These are phyloP conservation scores for Posidonia oceanica DNA, from an alignment of 116 monocot species.

Conservation along the genomic window DNA sequence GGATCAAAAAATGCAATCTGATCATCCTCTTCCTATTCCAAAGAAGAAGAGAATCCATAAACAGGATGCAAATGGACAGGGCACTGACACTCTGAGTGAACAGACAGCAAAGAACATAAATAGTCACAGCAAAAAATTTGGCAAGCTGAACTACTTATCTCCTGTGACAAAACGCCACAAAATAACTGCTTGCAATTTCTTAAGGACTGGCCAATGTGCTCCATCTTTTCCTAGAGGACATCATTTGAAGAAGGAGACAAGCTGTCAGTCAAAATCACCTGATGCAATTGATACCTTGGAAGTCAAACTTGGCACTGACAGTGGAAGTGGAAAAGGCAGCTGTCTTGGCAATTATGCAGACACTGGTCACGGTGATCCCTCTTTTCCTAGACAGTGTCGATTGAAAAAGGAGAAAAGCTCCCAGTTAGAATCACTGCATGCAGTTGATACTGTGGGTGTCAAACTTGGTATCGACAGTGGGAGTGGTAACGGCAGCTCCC, in stretches of 20 bases:
- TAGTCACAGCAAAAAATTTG: slow-evolving; percentile 14
- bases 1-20: slow-evolving; percentile 5
- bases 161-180: slow-evolving; percentile 31
- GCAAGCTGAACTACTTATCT: slow-evolving; percentile 18
- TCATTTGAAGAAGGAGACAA: slow-evolving; percentile 11
- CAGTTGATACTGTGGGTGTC: slow-evolving; percentile 3
- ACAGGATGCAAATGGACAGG: neutral
- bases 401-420: neutral
- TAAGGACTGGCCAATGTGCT: neutral
- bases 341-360: neutral
- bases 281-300: neutral
- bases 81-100: neutral
- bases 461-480: slow-evolving; percentile 1
- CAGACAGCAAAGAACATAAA: neutral
- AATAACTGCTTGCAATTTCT: slow-evolving; percentile 20
- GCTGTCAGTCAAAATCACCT: neutral
- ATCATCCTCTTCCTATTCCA: slow-evolving; percentile 1
- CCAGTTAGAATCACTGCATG: neutral
- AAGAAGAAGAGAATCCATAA: slow-evolving; percentile 3
- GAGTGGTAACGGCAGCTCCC: neutral
- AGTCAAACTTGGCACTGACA: too few species aligned
- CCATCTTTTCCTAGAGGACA: neutral
- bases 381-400: neutral
- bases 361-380: neutral
- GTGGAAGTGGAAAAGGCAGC: too few species aligned